Base-by-base conservation (phyloP, 768 basidiomycete genomes). In the Boletus huronensis region DNA sequence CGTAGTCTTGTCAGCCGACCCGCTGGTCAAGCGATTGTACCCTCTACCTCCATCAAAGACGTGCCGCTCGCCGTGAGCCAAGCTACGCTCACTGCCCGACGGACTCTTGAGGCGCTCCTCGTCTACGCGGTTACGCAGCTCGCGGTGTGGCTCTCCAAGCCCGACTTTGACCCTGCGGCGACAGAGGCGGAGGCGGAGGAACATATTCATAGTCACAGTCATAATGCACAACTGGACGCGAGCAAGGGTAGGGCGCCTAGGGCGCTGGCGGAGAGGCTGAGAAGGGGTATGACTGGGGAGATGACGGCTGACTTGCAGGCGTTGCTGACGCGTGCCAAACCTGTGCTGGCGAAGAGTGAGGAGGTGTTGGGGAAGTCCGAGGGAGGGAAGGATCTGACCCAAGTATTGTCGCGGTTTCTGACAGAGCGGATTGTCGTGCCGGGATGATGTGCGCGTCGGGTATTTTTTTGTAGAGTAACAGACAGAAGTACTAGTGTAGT, bases 271-370 rank as follows among this genome's bases (percentile, higher is more conserved):
- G 85, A 87, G 56, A 74, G 85, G 34, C 59, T 89, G 60, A 74
- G 89, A 62, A 73, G 89, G 57, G 88, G 88, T 0, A 85, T 90
- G 84, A 86, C 86, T 8, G 87, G 85, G 2, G 90, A 92, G 72
- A 83, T 91, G 79, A 84, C 82, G 38, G 77, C 78, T 1, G 90
- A 92, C 67, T 59, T 92, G 56, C 83, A 85, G 64, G 74, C 80
- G 5, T 66, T 91, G 61, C 53, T 92, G 70, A 81, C 71, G 54
- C 88, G 83, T 61, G 78, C 87, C 14, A 84, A 82, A 60, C 79
- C 83, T 0, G 69, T 89, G 34, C 70, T 92, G 25, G 76, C 73
- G 14, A 87, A 88, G 67, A 82, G 82, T 61, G 74, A 82, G 55
- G 67, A 68, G 17, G 70, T 81, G 40, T 58, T 80, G 52, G 80